These are phyloP conservation scores for Lotus japonicus DNA, from an alignment of 306 rosid species.

Conservation along the genomic window DNA sequence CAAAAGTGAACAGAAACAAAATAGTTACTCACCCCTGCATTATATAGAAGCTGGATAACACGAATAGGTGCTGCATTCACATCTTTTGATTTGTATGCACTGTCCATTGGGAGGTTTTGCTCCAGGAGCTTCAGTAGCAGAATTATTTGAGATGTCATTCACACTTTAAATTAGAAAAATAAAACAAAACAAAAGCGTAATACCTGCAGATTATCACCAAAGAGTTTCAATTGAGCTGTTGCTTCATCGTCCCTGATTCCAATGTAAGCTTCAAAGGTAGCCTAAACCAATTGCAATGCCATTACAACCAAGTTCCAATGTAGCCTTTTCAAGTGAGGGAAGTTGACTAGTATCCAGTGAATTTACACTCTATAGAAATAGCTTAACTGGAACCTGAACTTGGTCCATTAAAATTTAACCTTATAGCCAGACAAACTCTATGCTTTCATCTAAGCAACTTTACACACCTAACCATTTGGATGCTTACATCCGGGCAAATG, in stretches of 20 bases:
- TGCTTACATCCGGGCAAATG: neutral
- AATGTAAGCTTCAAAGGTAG: conserved; percentile 88
- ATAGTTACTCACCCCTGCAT: conserved; percentile 70
- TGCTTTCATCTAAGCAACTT: neutral
- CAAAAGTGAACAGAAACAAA: too few species aligned
- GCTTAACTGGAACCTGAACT: neutral
- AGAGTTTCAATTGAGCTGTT: conserved; percentile 78
- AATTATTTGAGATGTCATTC: neutral
- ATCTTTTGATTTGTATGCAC: conserved; percentile 73
- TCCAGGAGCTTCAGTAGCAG: conserved; percentile 60
- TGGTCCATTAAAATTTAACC: neutral
- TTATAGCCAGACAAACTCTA: neutral
- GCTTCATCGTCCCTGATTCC: conserved; percentile 88
- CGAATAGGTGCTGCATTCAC: conserved; percentile 88
- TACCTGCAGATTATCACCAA: conserved; percentile 91
- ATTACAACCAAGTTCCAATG: conserved; percentile 8
- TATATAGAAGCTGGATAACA: conserved; percentile 83
- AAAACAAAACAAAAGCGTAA: neutral
- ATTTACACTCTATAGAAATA: neutral
- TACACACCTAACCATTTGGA: neutral
- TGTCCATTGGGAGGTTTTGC: conserved; percentile 89
- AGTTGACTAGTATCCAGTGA: neutral
- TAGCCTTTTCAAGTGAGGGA: neutral
- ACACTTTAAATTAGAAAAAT: neutral
- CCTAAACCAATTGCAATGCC: conserved; percentile 43